A percentile compares a stretch with the other conserved stretches of the same genome.
These are phyloP conservation scores for Stipa capillata DNA, from an alignment of 176 grass and related monocot genomes.

Conservation along the genomic window DNA sequence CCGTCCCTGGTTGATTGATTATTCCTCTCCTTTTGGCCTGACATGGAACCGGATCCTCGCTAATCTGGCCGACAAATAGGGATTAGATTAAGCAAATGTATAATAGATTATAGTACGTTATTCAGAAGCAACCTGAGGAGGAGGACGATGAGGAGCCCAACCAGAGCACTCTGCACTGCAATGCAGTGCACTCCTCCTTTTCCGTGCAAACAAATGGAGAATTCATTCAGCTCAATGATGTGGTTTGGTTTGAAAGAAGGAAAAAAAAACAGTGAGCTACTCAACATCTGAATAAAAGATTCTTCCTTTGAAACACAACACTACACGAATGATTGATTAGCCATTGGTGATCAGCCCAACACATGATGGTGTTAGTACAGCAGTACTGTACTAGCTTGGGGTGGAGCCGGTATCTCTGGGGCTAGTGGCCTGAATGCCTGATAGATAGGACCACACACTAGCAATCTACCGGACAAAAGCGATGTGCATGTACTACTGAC, in stretches of 20 bases:
- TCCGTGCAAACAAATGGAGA: neutral
- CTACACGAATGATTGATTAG: slow-evolving; percentile 36
- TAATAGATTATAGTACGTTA: too few relatives aligned
- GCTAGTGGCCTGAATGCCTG: neutral
- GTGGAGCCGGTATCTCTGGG: neutral
- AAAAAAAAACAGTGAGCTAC: too few relatives aligned
- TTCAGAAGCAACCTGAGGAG: slow-evolving; percentile 40
- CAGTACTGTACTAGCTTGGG: neutral
- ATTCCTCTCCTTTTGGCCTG: slow-evolving; percentile 28
- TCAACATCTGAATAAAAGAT: neutral
- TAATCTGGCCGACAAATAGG: slow-evolving; percentile 38
- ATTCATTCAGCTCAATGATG: slow-evolving; percentile 12
- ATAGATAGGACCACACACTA: neutral
- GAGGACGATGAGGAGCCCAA: neutral
- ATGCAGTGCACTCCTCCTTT: neutral
- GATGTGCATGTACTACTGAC: neutral
- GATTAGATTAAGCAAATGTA: slow-evolving; percentile 18
- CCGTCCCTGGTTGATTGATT: neutral
- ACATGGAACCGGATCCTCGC: slow-evolving; percentile 56
- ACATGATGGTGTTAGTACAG: neutral
- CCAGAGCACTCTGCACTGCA: too few relatives aligned
- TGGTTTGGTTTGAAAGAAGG: neutral
- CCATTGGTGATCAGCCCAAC: neutral
- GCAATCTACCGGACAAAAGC: neutral
- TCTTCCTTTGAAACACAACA: neutral